Base-by-base conservation (phyloP, 2,329 filamentous ascomycete species). In the Amauroascus niger region DNA sequence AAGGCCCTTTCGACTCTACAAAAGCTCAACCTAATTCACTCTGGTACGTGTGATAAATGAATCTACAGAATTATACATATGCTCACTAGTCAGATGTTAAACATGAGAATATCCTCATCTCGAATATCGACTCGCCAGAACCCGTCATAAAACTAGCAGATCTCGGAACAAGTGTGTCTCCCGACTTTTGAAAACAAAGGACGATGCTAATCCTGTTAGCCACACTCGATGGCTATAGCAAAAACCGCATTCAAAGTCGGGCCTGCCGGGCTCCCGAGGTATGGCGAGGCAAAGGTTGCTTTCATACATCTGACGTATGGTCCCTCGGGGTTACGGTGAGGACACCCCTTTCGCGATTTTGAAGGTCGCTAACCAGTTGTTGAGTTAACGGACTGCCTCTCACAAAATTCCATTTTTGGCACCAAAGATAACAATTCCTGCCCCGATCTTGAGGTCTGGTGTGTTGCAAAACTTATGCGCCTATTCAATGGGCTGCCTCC, bases 31-130 rank as follows among this genome's bases (percentile, higher is more conserved):
- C 30, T 55, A 24, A 52, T 55, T 46, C 53, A 55, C 48, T 26
- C 53, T 18, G 53, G 49, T 55, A 55, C 11, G 53, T 48, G 28
- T n/a, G 13, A 13, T 45, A 28, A 39, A 30, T 39, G 44, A 32
- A 30, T 39, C 6, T 50, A 14, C 39, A 45, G 41, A 50, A 51
- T 24, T 18, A n/a, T n/a, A n/a, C n/a, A n/a, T n/a, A n/a, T 18
- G 35, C 30, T 46, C 14, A 11, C 6, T 50, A n/a, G n/a, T n/a
- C n/a, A 53, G 54, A 56, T 45, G 4, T 49, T 9, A 56, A 53
- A 53, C 49, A 53, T 44, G 50, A 49, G 45, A 56, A 56, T 53
- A 53, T 56, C 39, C 50, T 56, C 50, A 13, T 56, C 49, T 56
- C 54, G 18, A 50, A 53, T 39, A 56, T 56, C 44, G 37, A 56